Evolutionary conservation across 2,329 filamentous ascomycete species (phyloP).

Genomic region (Cladobotryum mycophilum): DNA sequence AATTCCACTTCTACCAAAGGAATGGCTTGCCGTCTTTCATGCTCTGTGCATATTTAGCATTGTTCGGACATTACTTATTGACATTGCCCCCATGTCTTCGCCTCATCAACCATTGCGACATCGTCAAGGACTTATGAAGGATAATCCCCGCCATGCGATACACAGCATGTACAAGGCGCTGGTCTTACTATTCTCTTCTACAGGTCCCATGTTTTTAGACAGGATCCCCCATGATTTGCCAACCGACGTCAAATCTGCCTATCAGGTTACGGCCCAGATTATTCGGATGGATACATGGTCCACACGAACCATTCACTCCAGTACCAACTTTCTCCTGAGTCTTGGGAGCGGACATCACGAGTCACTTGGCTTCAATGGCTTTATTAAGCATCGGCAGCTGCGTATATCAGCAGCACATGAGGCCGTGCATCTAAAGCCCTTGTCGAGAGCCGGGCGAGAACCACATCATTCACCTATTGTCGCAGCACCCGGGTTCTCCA

Average conservation of each 20-base stretch:
- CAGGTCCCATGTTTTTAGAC: slow-evolving; percentile 40
- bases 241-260: slow-evolving; percentile 39
- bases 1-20: slow-evolving; percentile 33
- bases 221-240: slow-evolving; percentile 34
- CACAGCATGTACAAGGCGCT: slow-evolving; percentile 46
- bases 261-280: slow-evolving; percentile 36
- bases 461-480: slow-evolving; percentile 6
- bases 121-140: slow-evolving; percentile 8
- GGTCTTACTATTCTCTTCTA: slow-evolving; percentile 42
- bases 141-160: slow-evolving; percentile 27
- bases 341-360: slow-evolving; percentile 41
- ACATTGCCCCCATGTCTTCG: slow-evolving; percentile 26
- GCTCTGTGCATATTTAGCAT: slow-evolving; percentile 55
- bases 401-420: background rate
- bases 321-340: slow-evolving; percentile 43
- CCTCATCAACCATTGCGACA: slow-evolving; percentile 9
- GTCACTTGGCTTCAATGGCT: slow-evolving; percentile 27
- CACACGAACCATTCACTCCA: slow-evolving; percentile 39
- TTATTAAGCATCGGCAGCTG: slow-evolving; percentile 20
- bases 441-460: background rate
- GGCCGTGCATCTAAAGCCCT: background rate
- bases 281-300: slow-evolving; percentile 43
- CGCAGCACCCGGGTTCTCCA: background rate
- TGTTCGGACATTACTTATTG: slow-evolving; percentile 45
- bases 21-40: slow-evolving; percentile 47